A percentile compares a stretch with the other conserved stretches of the same genome.
These are phyloP conservation scores for Lasiosphaeriaceae sp. DNA, from an alignment of 495 filamentous ascomycete genomes.

Conservation along the genomic window DNA sequence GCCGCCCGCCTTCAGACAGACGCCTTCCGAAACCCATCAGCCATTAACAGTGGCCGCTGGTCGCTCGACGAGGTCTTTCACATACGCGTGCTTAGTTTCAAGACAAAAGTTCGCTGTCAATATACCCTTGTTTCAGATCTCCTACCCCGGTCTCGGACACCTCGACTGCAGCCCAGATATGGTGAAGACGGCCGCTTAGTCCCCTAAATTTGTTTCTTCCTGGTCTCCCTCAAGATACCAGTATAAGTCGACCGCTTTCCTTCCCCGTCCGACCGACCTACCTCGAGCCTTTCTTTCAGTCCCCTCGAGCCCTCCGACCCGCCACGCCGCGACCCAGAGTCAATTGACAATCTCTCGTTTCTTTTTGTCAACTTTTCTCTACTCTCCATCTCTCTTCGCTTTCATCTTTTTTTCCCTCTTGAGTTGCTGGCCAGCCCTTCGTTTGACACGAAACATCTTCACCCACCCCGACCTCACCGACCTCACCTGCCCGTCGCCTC, in stretches of 20 bases:
- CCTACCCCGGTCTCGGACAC: conserved; percentile 15
- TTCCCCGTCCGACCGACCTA: conserved; percentile 19
- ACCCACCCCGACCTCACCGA: background rate
- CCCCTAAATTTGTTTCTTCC: conserved; percentile 15
- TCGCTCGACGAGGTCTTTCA: conserved; percentile 38
- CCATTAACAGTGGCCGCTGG: conserved; percentile 44
- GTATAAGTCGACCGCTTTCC: conserved; percentile 32
- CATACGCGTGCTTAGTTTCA: conserved; percentile 49
- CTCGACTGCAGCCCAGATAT: conserved; percentile 8
- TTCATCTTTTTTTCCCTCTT: conserved; percentile 21
- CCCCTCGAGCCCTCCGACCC: conserved; percentile 26
- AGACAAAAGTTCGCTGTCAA: conserved; percentile 32
- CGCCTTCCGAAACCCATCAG: conserved; percentile 43
- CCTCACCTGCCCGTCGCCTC: conserved; percentile 3
- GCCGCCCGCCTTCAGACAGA: conserved; percentile 49
- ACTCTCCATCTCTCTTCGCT: conserved; percentile 12
- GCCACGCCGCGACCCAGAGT: conserved; percentile 25
- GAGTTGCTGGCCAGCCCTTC: conserved; percentile 35
- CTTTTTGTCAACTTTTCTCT: conserved; percentile 21
- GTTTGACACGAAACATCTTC: conserved; percentile 43
- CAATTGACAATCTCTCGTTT: conserved; percentile 16
- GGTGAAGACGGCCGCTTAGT: conserved; percentile 11
- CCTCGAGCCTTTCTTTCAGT: conserved; percentile 26
- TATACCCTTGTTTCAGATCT: conserved; percentile 45
- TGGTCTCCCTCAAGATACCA: conserved; percentile 19